Evolutionary conservation across 2,329 filamentous ascomycete genomes (phyloP), one percentile per base, ranked within the genome.

Genomic region (Shiraia bambusicola): DNA sequence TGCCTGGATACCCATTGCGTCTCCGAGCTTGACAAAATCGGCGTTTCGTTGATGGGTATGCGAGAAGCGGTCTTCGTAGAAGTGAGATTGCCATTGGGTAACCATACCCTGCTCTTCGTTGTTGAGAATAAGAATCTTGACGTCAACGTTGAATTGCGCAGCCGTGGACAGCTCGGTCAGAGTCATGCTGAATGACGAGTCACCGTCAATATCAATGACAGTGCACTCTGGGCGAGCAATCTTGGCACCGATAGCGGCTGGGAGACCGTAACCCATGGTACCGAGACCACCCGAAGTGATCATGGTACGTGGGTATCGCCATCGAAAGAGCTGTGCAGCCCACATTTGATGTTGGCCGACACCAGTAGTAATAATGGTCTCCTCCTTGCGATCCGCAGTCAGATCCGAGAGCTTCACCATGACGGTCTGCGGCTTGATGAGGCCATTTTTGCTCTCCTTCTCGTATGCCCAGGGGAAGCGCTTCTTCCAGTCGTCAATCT

Each of bases 281-380:
- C 91, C 90, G 13, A 97, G 83, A 67, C 93, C 93, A 69, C 93
- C 93, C 1, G 91, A 96, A 24, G 92, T 96, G 73, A 98, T 87
- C 87, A 97, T 94, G 50, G 87, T 88, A 55, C 93, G 84, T 24
- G 93, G 92, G 61, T 90, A 75, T 51, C 89, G 82, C 92, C 93
- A 97, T 61, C 90, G 83, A 83, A 90, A 97, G 76, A 95, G 91
- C 75, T 97, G 92, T 4, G 91, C 93, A 17, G 88, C 81, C 93
- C 92, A 97, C 93, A 97, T 97, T 72, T 98, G 92, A 75, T 97
- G 92, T 72, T 97, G 93, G 29, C 93, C 93, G 8, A 97, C 93
- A 71, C 92, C 93, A 2, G 92, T 97, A 2, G 90, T 76, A 66
- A 98, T 95, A 66, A 95, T 83, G 19, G 88, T 95, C 56, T 84